Conservation (phyloP, 208 protist species). For the Wallacemonas sp. region DNA sequence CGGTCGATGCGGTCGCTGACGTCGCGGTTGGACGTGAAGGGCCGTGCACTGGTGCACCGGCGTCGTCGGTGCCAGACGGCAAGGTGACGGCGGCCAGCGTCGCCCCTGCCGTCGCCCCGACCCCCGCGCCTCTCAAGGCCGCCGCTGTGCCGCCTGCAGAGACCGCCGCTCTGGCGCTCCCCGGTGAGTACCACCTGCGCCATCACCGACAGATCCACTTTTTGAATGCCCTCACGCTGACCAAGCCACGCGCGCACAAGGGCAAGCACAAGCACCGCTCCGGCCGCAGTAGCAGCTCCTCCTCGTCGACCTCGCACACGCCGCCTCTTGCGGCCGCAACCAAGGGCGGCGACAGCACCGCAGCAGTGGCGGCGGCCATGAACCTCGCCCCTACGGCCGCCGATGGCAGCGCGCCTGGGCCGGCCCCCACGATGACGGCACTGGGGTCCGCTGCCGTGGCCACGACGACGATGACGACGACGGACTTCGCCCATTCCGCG, state of each 20-base stretch:
- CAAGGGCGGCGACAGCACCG: not conserved
- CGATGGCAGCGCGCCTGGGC: not conserved
- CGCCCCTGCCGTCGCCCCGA: no score
- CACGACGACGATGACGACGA: not conserved
- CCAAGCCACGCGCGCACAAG: slow-evolving; percentile 13
- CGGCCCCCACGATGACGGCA: not conserved
- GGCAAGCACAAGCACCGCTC: slow-evolving; percentile 8
- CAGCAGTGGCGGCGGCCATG: not conserved
- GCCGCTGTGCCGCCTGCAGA: not conserved
- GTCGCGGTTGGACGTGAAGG: no score
- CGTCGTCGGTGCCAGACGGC: no score
- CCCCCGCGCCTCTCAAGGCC: no score
- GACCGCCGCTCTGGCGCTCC: slow-evolving; percentile 8
- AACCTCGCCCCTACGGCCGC: not conserved
- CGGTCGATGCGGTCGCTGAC: no score
- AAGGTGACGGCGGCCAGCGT: no score
- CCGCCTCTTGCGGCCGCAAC: not conserved
- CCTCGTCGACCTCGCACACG: slow-evolving; percentile 14
- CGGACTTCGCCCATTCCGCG: not conserved
- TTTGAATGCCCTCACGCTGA: slow-evolving; percentile 24
- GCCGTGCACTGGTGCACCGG: no score
- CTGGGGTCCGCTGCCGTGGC: no score
- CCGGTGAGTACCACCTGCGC: slow-evolving; percentile 23
- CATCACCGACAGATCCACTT: slow-evolving; percentile 28
- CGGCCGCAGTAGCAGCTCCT: slow-evolving; percentile 7